Base-by-base conservation (phyloP, 345 rosid genomes). In the Eutrema heterophyllum region DNA sequence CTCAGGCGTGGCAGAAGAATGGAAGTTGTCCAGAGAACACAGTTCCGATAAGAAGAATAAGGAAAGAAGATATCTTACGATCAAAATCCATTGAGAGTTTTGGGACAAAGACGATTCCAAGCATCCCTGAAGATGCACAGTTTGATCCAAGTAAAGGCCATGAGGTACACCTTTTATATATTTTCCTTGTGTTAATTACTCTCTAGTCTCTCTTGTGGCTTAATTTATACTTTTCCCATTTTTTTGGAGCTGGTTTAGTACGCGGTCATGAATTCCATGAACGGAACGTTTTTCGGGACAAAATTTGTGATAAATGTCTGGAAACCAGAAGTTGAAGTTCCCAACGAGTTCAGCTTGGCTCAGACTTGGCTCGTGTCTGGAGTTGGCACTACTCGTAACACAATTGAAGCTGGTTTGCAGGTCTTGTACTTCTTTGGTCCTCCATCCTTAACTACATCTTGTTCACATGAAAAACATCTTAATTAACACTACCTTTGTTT, bases 321-420 rank as follows among this genome's bases (percentile, higher is more conserved):
- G 90, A 83, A 81, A 71, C 90, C 90, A 38, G 75, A 75, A 61
- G 82, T 82, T 30, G 39, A 54, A 86, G 50, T 79, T 70, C 58
- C 57, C 72, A 39, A 78, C 62, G 90, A 86, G 33, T 84, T 86
- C 73, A 84, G 90, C 81, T 65, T 84, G 68, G 81, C 88, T 39
- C 90, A 84, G 77, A 74, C 84, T 40, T 84, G 90, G 90, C 75
- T 86, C 27, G 18, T 71, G 16, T 83, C 88, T 58, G 86, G 87
- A 33, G 64, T 62, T 43, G 80, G 80, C 62, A 5, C 10, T 16
- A 82, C 68, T 80, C 82, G 74, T 73, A 86, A 82, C 45, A 86
- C 86, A 56, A 82, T 86, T 57, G 88, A 86, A 81, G 90, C 86
- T 72, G 90, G 90, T 59, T 84, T 83, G 84, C 88, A 86, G 88